phyloP scores from a whole-genome alignment of 129 eudicot genomes.

The Flaveria ramosissima region DNA sequence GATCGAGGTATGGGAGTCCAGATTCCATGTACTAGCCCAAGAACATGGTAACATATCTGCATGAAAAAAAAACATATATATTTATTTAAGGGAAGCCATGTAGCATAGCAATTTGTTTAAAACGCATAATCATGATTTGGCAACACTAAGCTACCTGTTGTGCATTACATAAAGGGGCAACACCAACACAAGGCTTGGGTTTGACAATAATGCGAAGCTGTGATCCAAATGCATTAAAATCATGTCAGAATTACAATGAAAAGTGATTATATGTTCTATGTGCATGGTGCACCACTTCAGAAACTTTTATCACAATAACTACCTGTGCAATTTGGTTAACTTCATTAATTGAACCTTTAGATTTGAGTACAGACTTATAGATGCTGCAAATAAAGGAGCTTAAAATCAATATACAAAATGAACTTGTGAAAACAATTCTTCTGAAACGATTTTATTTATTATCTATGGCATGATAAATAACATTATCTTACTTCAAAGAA shows the following conservation, averaged over 20 bases:
- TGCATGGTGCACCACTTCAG: slow-evolving; percentile 4
- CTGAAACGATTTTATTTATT: neutral
- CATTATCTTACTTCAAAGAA: neutral
- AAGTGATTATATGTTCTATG: slow-evolving; percentile 16
- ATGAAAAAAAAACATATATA: neutral
- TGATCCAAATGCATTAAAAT: slow-evolving; percentile 25
- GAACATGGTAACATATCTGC: slow-evolving; percentile 93
- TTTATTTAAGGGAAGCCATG: slow-evolving; percentile 21
- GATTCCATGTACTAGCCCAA: slow-evolving; percentile 87
- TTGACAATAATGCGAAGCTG: slow-evolving; percentile 87
- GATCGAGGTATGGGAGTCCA: slow-evolving; percentile 96
- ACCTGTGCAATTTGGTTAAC: slow-evolving; percentile 95
- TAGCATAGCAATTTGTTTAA: slow-evolving; percentile 2
- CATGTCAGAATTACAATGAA: slow-evolving; percentile 13
- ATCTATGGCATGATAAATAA: neutral
- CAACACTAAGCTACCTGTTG: slow-evolving; percentile 63
- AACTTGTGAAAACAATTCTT: neutral
- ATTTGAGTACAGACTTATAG: slow-evolving; percentile 70
- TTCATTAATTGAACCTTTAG: slow-evolving; percentile 70
- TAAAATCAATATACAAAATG: neutral
- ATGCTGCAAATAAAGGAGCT: slow-evolving; percentile 58
- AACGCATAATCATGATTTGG: neutral
- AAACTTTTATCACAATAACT: slow-evolving; percentile 8
- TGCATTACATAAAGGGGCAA: slow-evolving; percentile 79
- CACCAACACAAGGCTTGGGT: slow-evolving; percentile 84